A percentile compares a stretch with the other conserved stretches of the same genome.
Evolutionary conservation across 2,329 filamentous ascomycete genomes (phyloP).

Genomic region (Beauveria caledonica): DNA sequence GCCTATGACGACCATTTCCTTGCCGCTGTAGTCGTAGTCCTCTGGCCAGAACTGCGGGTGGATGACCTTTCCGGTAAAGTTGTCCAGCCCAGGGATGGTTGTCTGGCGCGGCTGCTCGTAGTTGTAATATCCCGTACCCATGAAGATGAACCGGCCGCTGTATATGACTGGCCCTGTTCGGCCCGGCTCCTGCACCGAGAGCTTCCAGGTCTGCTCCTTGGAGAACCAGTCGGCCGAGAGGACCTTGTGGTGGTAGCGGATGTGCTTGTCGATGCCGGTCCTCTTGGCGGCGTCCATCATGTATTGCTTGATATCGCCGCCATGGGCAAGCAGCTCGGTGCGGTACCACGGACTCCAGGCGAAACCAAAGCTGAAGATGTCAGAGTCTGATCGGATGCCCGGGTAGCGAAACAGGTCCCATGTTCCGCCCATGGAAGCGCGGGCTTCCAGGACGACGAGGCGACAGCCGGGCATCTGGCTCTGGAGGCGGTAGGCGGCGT

Average conservation of each 20-base stretch:
- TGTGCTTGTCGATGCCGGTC: constrained; percentile 35
- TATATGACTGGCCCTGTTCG: constrained; percentile 13
- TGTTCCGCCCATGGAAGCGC: constrained; percentile 57
- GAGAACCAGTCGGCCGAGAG: not conserved
- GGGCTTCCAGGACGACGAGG: constrained; percentile 43
- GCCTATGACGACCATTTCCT: constrained; percentile 65
- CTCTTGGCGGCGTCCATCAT: constrained; percentile 36
- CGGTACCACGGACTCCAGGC: constrained; percentile 59
- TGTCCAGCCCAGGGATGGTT: constrained; percentile 57
- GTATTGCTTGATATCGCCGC: constrained; percentile 39
- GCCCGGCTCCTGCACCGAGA: not conserved
- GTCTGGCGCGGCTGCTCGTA: constrained; percentile 55
- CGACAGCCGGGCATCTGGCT: constrained; percentile 46
- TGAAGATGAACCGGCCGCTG: constrained; percentile 47
- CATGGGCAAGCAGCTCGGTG: constrained; percentile 40
- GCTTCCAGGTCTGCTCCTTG: not conserved
- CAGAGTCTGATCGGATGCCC: constrained; percentile 54
- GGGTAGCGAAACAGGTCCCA: constrained; percentile 69
- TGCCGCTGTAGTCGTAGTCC: constrained; percentile 54
- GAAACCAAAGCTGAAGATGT: constrained; percentile 52
- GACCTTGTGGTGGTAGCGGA: not conserved
- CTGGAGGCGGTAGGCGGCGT: constrained; percentile 59
- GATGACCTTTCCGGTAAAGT: constrained; percentile 55
- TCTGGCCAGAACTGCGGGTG: constrained; percentile 74
- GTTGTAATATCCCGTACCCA: constrained; percentile 62